Base-by-base conservation (phyloP, 768 basidiomycete species). In the Calocybe indica region DNA sequence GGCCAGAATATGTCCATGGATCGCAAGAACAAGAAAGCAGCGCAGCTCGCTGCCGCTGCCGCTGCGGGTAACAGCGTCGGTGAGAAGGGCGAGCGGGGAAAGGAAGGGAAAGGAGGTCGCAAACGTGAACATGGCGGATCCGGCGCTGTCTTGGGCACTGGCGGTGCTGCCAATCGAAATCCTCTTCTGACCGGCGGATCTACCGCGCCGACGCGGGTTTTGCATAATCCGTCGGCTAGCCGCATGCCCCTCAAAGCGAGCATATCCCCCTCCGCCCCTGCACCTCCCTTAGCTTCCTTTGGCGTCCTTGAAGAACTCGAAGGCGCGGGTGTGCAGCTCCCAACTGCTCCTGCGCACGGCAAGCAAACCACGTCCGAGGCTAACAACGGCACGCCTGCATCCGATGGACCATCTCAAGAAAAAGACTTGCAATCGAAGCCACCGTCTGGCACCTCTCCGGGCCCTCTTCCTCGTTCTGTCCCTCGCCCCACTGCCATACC, bases 1-100 rank as follows among this genome's bases (percentile, higher is more conserved):
- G 95, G 94, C 7, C 92, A 98, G 69, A 85, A 78, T 59, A 87
- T 94, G 82, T 79, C 85, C 6, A 94, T 95, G 90, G 95, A 98
- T 60, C 73, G 93, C 56, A 95, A 96, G 78, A 97, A 98, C 72
- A 97, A 97, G 73, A 91, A 91, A 62, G 83, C 88, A 10, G 90
- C 90, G 0, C 89, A 91, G 58, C 62, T 77, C 30, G 81, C 83
- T 3, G 78, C 79, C 0, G 74, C 72, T 36, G 67, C 68, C 3
- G 69, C 72, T 5, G 70, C 62, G 10, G 63, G 70, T 13, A 61
- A 52, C 9, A 58, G 63, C 5, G 43, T 58, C 7, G 66, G 62
- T 7, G 63, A 62, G 15, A 64, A 63, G 43, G 58, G 63, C 5
- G 55, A 55, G n/a, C 47, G 54, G 31, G 47, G 54, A 36, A 54